Evolutionary conservation across 2,329 filamentous ascomycete species (phyloP).

Genomic region (Fonsecaea nubica): DNA sequence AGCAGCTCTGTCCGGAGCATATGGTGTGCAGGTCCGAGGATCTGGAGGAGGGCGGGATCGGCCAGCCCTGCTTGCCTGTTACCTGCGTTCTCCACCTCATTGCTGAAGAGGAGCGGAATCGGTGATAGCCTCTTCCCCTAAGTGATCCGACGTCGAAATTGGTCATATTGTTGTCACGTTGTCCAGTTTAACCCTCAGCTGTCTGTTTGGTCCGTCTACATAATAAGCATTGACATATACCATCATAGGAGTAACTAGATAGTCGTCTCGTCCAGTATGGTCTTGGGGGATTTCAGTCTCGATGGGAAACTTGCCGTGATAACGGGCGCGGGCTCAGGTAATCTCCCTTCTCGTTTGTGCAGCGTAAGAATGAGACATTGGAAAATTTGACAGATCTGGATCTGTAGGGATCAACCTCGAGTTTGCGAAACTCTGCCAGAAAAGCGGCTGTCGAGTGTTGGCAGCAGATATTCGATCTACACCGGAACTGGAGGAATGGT

Average conservation of each 20-base stretch:
- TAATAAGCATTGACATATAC: background rate
- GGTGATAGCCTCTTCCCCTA: constrained; percentile 2
- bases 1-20: background rate
- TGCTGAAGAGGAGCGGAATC: background rate
- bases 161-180: background rate
- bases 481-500: constrained; percentile 3
- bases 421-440: constrained; percentile 40
- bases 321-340: constrained; percentile 45
- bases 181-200: background rate
- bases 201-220: too few species aligned
- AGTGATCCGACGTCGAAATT: constrained; percentile 5
- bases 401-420: constrained; percentile 44
- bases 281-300: constrained; percentile 14
- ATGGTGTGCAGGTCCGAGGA: background rate
- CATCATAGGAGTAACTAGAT: background rate
- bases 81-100: too few species aligned
- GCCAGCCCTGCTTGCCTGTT: too few species aligned
- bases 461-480: constrained; percentile 1
- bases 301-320: constrained; percentile 42
- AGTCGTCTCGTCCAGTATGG: background rate
- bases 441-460: background rate
- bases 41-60: background rate
- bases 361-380: background rate
- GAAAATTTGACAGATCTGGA: constrained; percentile 4
- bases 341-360: constrained; percentile 20